Conservation (phyloP, 2,329 filamentous ascomycete genomes). For the Ceratocystis alfenasii region DNA sequence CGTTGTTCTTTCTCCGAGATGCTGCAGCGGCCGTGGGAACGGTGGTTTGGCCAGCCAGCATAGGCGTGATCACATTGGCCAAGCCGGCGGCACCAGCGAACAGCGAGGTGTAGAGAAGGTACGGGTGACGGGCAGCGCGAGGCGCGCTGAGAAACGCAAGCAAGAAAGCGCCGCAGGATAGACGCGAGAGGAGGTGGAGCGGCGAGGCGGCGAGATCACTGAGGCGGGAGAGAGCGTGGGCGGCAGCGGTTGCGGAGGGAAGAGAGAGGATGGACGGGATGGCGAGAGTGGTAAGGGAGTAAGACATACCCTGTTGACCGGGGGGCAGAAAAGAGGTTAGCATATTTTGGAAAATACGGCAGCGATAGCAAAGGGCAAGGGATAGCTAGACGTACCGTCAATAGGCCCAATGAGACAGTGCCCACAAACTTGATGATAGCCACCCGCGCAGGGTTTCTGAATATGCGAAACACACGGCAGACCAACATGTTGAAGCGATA, state of each 20-base stretch:
- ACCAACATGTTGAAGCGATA: slow-evolving; percentile 16
- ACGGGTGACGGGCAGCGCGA: slow-evolving; percentile 65
- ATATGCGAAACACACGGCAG: slow-evolving; percentile 25
- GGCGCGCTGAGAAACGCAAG: slow-evolving; percentile 70
- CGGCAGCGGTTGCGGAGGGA: slow-evolving; percentile 59
- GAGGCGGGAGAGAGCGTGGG: slow-evolving; percentile 58
- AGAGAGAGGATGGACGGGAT: slow-evolving; percentile 72
- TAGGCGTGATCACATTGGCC: slow-evolving; percentile 38
- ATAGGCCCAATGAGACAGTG: slow-evolving; percentile 72
- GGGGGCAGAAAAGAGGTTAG: background rate
- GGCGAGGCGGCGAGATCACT: slow-evolving; percentile 51
- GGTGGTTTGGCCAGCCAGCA: slow-evolving; percentile 30
- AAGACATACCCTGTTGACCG: slow-evolving; percentile 63
- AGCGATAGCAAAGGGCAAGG: background rate
- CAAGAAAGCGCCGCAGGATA: slow-evolving; percentile 60
- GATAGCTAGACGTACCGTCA: slow-evolving; percentile 54
- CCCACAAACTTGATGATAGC: slow-evolving; percentile 85
- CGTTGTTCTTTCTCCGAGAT: slow-evolving; percentile 1
- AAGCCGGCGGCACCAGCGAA: slow-evolving; percentile 52
- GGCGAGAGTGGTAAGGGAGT: slow-evolving; percentile 64
- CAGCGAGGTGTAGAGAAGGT: slow-evolving; percentile 73
- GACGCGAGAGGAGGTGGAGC: slow-evolving; percentile 51
- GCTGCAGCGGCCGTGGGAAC: slow-evolving; percentile 19
- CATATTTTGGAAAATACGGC: background rate
- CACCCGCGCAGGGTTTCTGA: slow-evolving; percentile 57